Evolutionary conservation across 1,284 basidiomycete genomes (phyloP).

Genomic region (Cryptococcus sp.): DNA sequence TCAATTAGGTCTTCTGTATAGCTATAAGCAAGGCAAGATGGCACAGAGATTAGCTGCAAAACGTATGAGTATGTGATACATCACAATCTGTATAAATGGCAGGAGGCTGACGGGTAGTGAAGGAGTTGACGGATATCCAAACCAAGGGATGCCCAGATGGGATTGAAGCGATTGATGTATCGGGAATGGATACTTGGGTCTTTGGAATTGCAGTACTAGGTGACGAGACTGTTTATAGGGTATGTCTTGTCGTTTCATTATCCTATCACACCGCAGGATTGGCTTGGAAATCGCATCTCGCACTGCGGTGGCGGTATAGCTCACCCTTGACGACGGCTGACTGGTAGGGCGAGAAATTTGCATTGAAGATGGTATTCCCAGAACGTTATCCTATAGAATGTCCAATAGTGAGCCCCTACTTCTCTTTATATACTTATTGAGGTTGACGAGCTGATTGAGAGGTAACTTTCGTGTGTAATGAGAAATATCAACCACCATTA

Average conservation of each 20-base stretch:
- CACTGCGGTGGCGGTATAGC: too few species aligned
- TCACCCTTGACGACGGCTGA: constrained; percentile 4
- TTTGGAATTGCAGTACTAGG: constrained; percentile 41
- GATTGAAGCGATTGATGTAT: constrained; percentile 24
- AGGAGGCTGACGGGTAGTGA: too few species aligned
- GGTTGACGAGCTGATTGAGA: too few species aligned
- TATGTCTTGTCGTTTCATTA: constrained; percentile 7
- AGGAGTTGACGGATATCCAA: constrained; percentile 44
- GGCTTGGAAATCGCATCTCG: too few species aligned
- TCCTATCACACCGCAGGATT: not conserved
- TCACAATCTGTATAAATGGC: too few species aligned
- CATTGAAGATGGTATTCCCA: constrained; percentile 38
- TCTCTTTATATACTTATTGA: not conserved
- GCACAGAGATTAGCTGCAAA: constrained; percentile 18
- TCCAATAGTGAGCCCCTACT: constrained; percentile 32
- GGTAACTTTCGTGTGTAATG: constrained; percentile 44
- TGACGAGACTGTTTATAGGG: constrained; percentile 43
- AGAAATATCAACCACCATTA: constrained; percentile 37
- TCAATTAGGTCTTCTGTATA: too few species aligned
- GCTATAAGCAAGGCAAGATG: too few species aligned
- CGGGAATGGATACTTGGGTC: constrained; percentile 33
- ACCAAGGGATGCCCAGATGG: constrained; percentile 40
- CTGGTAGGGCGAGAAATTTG: constrained; percentile 40
- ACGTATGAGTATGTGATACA: constrained; percentile 27
- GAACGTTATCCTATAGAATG: constrained; percentile 46